Conservation (phyloP, 2,329 filamentous ascomycete species). For the Conoideocrella luteorostrata region DNA sequence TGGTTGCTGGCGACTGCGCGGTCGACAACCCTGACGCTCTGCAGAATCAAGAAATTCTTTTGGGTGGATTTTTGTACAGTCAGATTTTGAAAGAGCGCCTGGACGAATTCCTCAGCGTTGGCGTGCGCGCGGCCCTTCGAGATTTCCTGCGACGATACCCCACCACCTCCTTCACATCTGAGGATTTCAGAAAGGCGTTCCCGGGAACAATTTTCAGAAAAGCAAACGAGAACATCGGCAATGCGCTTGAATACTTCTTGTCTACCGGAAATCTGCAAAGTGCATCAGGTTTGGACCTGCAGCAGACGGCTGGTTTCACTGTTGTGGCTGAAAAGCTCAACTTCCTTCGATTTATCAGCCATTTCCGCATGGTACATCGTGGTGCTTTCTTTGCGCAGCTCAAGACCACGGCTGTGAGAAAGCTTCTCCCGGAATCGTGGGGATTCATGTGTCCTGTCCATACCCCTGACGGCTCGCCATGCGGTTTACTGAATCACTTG, state of each 20-base stretch:
- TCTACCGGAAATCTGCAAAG: conserved; percentile 92
- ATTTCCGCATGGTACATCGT: conserved; percentile 98
- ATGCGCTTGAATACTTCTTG: conserved; percentile 86
- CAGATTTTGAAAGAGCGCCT: conserved; percentile 93
- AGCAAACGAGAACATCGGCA: conserved; percentile 83
- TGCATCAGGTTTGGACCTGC: conserved; percentile 85
- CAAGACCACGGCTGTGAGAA: conserved; percentile 95
- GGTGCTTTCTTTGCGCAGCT: conserved; percentile 97
- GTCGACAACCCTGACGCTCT: conserved; percentile 95
- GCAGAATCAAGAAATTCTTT: conserved; percentile 89
- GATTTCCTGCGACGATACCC: conserved; percentile 51
- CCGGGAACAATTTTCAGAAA: conserved; percentile 68
- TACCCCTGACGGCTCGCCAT: conserved; percentile 92
- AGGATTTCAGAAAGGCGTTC: conserved; percentile 75
- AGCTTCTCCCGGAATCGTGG: conserved; percentile 93
- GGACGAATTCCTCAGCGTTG: conserved; percentile 71
- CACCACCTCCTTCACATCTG: conserved; percentile 67
- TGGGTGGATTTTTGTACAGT: conserved; percentile 89
- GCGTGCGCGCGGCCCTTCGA: conserved; percentile 45
- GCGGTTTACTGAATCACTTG: conserved; percentile 89
- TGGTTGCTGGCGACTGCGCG: conserved; percentile 87
- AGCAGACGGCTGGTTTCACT: conserved; percentile 90
- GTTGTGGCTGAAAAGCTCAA: conserved; percentile 99
- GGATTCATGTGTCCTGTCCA: conserved; percentile 96
- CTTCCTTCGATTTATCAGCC: conserved; percentile 95